Base-by-base conservation (phyloP, 73 alveolate species). In the Paramecium bursaria region DNA sequence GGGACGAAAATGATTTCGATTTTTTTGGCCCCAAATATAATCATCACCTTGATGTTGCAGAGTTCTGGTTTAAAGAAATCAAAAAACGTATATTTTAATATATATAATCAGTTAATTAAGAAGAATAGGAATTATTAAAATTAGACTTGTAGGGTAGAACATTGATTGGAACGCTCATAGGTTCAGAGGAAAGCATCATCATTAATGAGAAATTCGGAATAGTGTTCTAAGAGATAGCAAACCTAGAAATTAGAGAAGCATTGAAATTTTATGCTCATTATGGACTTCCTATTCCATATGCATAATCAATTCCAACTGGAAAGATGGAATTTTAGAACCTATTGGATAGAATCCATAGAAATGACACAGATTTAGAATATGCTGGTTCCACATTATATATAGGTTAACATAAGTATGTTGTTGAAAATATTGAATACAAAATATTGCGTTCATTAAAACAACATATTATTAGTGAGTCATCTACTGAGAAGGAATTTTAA, bases 361-460 rank as follows among this genome's bases (percentile, higher is more conserved):
- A 57, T 67, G 82, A 67, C 21, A 67, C 15, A 9, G 57, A 67
- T 39, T 42, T 67, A 19, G 82, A 67, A 67, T 39, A 44, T 39
- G 46, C 11, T 4, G 82, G 57, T 17, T 53, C 17, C 50, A 67
- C 21, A 2, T 14, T 67, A 4, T 67, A 67, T 17, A 25, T 67
- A 1, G 26, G n/a, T n/a, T 17, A 67, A 25, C 6, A 67, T 21
- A 21, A 67, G 3, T 15, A 21, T 67, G 23, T 33, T 14, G 42
- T 33, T 19, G 22, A 67, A 2, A 67, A 21, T 0, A 47, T 22
- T 19, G 60, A 67, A 21, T 67, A 21, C 27, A 21, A 39, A 35
- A 10, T 67, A 1, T 39, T 21, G 22, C 33, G 44, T 39, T 35
- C 15, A 21, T 39, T 67, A 21, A 15, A 42, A 67, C 22, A 21